Evolutionary conservation across 106 monocot genomes (phyloP), one percentile per base, ranked within the genome.

Genomic region (Dendrobium catenatum): DNA sequence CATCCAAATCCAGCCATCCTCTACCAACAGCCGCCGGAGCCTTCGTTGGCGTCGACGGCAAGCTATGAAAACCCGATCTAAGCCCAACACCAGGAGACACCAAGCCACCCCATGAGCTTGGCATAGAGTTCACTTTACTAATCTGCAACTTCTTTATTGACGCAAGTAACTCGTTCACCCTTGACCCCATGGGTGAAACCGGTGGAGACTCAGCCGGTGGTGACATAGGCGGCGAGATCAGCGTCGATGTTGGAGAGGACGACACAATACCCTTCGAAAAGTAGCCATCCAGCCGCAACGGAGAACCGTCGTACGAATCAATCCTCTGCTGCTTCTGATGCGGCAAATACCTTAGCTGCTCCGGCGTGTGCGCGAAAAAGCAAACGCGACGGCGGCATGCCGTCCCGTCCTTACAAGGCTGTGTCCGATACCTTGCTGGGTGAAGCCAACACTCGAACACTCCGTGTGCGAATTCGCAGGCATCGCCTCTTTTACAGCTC

Each of bases 391-490:
- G 86, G 42, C 82, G 78, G 51, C 89, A 92, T 5, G 85, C 78
- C 40, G 78, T 81, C 42, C 96, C 96, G 72, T 88, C 93, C 79
- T 93, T 91, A 88, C 96, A 96, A 4, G 93, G 91, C 83, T 89
- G 89, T 13, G 96, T 96, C 16, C 93, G 85, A 79, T 91, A 96
- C 77, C 77, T 77, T 17, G 77, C 77, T 0, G 77, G 77, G 16
- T 77, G 77, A 33, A 77, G 77, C 77, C 82, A 77, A 66, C 77
- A 77, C 77, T 77, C 77, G 37, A 70, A 82, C 22, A 82, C 82
- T 9, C 82, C 82, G 18, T 76, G 82, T 5, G 83, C 77, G 77
- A 51, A 77, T 49, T 77, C 77, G 43, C 77, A 77, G 0, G 80
- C 77, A 24, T 77, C 80, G 17, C 82, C 82, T 51, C 80, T 72